phyloP scores from a whole-genome alignment of 139 green algal species.

The Tetradesmus obliquus region DNA sequence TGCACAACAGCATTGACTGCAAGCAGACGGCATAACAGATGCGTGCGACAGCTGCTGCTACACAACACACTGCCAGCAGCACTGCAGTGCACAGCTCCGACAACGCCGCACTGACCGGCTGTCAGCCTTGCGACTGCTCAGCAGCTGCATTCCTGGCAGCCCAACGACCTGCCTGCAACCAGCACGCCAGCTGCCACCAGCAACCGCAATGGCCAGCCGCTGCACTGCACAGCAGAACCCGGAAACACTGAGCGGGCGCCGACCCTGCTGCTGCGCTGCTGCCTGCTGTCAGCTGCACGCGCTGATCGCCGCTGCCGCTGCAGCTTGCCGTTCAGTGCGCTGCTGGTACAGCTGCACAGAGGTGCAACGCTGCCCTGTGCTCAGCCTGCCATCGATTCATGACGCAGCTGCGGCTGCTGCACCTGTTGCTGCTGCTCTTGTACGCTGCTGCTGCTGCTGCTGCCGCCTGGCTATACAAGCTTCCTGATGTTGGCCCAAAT shows the following conservation, averaged over 20 bases:
- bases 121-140: neutral
- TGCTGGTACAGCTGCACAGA: neutral
- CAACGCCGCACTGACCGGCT: neutral
- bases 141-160: neutral
- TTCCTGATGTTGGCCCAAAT: conserved; percentile 33
- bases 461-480: conserved; percentile 6
- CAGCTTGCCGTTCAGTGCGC: too few species aligned
- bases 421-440: neutral
- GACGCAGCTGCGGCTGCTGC: neutral
- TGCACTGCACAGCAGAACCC: too few species aligned
- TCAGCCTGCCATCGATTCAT: neutral
- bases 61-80: neutral
- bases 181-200: neutral
- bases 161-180: too few species aligned
- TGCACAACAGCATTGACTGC: too few species aligned
- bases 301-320: too few species aligned
- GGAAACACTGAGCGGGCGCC: too few species aligned
- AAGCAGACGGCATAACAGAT: too few species aligned
- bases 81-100: neutral
- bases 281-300: too few species aligned
- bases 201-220: neutral
- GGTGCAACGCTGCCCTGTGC: neutral
- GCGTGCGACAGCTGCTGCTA: too few species aligned
- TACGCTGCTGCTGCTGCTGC: neutral
- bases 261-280: too few species aligned